Evolutionary conservation across 73 alveolate genomes (phyloP).

Genomic region (Blepharisma stoltei): DNA sequence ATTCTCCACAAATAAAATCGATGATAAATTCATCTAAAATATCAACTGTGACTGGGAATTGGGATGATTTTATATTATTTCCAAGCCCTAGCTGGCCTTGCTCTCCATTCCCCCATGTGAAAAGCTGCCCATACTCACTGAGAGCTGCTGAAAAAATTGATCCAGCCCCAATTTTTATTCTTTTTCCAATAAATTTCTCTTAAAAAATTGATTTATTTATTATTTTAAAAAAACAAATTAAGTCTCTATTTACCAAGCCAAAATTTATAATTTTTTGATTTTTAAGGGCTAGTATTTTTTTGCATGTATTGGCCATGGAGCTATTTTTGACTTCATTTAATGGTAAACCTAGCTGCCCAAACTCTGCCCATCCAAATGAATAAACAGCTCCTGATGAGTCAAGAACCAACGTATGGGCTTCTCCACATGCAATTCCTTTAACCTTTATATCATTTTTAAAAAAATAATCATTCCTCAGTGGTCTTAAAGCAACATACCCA

Average conservation of each 20-base stretch:
- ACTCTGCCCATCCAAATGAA: constrained; percentile 65
- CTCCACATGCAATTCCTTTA: constrained; percentile 52
- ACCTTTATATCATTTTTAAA: constrained; percentile 20
- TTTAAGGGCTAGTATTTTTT: neutral
- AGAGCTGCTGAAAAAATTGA: constrained; percentile 71
- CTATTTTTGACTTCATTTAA: neutral
- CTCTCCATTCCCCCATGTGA: constrained; percentile 81
- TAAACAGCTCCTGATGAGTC: constrained; percentile 40
- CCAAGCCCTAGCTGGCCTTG: constrained; percentile 84
- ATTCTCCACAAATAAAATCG: constrained; percentile 75
- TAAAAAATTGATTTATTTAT: no score
- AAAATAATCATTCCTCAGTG: constrained; percentile 33
- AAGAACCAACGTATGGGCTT: constrained; percentile 59
- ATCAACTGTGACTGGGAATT: constrained; percentile 42
- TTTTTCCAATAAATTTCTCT: no score
- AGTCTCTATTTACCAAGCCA: no score
- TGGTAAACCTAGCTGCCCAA: constrained; percentile 50
- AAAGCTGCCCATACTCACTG: constrained; percentile 65
- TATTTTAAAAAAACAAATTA: no score
- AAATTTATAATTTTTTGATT: no score
- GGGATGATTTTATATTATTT: constrained; percentile 39
- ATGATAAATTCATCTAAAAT: constrained; percentile 40
- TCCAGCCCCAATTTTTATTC: constrained; percentile 72
- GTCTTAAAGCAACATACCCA: constrained; percentile 39
- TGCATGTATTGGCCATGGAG: neutral